Conservation (phyloP, 2,329 filamentous ascomycete genomes). For the Sporothrix sp. region DNA sequence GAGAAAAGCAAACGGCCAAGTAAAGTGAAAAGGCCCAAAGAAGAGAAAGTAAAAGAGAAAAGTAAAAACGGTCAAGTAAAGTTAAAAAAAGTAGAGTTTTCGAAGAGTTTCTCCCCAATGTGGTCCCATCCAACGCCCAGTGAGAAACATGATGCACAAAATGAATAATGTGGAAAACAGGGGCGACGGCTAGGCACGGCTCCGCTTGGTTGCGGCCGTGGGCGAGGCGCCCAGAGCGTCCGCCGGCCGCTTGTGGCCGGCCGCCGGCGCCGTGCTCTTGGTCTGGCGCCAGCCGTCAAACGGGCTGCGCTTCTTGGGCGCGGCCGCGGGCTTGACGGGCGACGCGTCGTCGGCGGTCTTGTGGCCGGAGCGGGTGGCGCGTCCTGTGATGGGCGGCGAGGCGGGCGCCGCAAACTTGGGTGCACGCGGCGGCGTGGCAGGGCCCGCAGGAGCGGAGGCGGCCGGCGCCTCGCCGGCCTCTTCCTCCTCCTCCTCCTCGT, state of each 20-base stretch:
- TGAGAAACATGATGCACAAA: conserved; percentile 1
- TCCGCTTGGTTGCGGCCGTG: conserved; percentile 32
- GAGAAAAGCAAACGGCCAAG: neutral
- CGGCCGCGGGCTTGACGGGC: conserved; percentile 28
- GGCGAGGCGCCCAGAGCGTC: conserved; percentile 25
- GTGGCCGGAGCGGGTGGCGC: conserved; percentile 47
- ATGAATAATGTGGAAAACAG: neutral
- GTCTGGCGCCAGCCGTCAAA: conserved; percentile 61
- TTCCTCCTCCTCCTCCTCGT: conserved; percentile 45
- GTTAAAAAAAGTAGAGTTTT: neutral
- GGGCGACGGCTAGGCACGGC: conserved; percentile 14
- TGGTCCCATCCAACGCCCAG: too few relatives aligned
- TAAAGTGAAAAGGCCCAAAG: neutral
- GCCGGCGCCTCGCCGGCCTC: conserved; percentile 28
- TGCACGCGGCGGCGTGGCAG: conserved; percentile 41
- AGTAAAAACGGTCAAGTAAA: neutral
- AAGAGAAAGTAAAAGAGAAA: neutral
- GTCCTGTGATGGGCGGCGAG: conserved; percentile 53
- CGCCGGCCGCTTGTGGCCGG: conserved; percentile 36
- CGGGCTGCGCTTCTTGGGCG: conserved; percentile 35
- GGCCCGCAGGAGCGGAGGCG: conserved; percentile 32
- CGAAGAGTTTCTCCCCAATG: too few relatives aligned
- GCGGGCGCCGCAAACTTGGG: conserved; percentile 41
- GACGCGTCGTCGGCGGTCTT: conserved; percentile 37
- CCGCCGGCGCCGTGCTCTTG: conserved; percentile 36